These are phyloP conservation scores for Suillus lakei DNA, from an alignment of 768 basidiomycete genomes.

Conservation along the genomic window DNA sequence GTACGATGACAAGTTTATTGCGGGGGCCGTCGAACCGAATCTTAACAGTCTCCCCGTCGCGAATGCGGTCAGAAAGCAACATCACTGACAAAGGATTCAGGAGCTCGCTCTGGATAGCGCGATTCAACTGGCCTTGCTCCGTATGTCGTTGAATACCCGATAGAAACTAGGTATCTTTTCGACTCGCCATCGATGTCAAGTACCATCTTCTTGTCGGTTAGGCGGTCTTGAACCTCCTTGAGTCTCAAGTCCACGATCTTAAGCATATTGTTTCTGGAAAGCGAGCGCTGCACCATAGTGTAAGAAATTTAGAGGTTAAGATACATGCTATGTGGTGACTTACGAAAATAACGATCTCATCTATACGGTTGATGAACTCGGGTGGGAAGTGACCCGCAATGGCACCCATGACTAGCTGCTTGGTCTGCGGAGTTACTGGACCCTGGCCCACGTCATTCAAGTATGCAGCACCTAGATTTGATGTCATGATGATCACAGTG, in stretches of 20 bases:
- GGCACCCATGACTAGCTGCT: slow-evolving; percentile 72
- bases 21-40: slow-evolving; percentile 82
- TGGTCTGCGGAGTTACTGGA: slow-evolving; percentile 62
- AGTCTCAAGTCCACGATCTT: slow-evolving; percentile 91
- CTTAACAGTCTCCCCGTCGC: slow-evolving; percentile 78
- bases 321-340: slow-evolving; percentile 20
- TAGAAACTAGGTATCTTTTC: slow-evolving; percentile 74
- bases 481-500: slow-evolving; percentile 94
- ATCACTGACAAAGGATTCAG: slow-evolving; percentile 88
- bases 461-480: slow-evolving; percentile 83
- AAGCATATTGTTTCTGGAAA: slow-evolving; percentile 77
- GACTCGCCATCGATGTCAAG: slow-evolving; percentile 78
- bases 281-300: slow-evolving; percentile 59
- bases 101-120: slow-evolving; percentile 90
- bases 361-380: slow-evolving; percentile 90
- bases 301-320: slow-evolving; percentile 32
- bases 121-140: slow-evolving; percentile 92
- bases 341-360: slow-evolving; percentile 79
- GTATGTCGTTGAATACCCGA: slow-evolving; percentile 82
- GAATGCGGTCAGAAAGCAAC: slow-evolving; percentile 81
- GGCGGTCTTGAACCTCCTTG: slow-evolving; percentile 81
- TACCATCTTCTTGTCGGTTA: slow-evolving; percentile 79
- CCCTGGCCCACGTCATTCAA: slow-evolving; percentile 79
- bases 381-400: slow-evolving; percentile 90
- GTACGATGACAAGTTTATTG: slow-evolving; percentile 77